Base-by-base conservation (phyloP, 495 filamentous ascomycete genomes). In the Annulohypoxylon moriforme region DNA sequence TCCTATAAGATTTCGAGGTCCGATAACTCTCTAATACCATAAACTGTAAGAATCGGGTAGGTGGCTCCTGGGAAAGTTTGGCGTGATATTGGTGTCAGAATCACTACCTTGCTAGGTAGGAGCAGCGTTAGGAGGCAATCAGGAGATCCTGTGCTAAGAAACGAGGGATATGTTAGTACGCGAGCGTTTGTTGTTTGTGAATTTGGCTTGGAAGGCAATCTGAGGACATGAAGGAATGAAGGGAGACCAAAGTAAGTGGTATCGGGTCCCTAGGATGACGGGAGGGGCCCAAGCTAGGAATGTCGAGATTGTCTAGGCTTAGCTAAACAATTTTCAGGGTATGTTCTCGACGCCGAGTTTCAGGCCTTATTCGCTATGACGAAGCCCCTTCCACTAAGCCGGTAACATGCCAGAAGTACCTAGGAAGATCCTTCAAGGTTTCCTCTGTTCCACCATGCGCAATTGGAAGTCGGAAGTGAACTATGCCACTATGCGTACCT, bases 281-380 rank as follows among this genome's bases (percentile, higher is more conserved):
- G 63, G 62, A 72, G 71, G 67, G 65, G 36, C 24, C 52, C 40
- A 67, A 69, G 57, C 66, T 57, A 69, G 76, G 62, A 71, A 77
- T 75, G 68, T 72, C 60, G 53, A 75, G 53, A 31, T 38, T 63
- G 49, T 74, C 58, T 66, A 67, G 56, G 53, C 61, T 72, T 46
- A 64, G 73, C 66, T 68, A 63, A 64, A 60, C 67, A 38, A 60
- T 60, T 73, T 73, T 36, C 50, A 53, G 61, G 66, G 47, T 87
- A 84, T n/a, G 84, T 88, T 16, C 88, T 90, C 77, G 90, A 93
- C 68, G 91, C 89, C 34, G 90, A 93, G 76, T 92, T 92, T 70
- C 91, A 92, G 71, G 89, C 90, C 44, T 81, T 92, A 42, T 92
- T 90, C 89, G 88, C 89, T 22, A 91, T 93, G 87, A 86, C 90